These are phyloP conservation scores for Miscanthus lutarioriparius DNA, from an alignment of 176 grass and related monocot species.

Conservation along the genomic window DNA sequence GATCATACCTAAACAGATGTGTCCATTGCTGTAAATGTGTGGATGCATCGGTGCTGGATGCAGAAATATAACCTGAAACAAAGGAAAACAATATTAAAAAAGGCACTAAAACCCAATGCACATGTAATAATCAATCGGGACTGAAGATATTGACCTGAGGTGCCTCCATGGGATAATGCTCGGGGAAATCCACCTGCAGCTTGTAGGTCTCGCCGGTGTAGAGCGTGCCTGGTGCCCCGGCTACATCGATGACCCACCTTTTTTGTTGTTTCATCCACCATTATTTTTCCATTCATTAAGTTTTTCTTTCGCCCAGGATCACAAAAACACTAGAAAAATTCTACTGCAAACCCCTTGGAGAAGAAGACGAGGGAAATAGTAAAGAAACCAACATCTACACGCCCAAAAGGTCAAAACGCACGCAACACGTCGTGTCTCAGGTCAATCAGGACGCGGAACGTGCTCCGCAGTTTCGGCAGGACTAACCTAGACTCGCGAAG, in stretches of 20 bases:
- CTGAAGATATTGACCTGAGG: constrained; percentile 52
- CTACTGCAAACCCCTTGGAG: background rate
- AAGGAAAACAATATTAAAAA: background rate
- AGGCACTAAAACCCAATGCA: background rate
- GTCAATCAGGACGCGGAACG: background rate
- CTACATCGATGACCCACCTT: constrained; percentile 90
- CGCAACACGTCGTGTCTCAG: background rate
- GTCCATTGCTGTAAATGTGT: constrained; percentile 92
- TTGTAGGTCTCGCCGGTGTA: constrained; percentile 76
- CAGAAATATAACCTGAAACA: constrained; percentile 83
- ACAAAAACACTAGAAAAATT: constrained; percentile 1
- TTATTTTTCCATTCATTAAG: background rate
- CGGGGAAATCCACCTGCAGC: constrained; percentile 89
- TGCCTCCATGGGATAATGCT: constrained; percentile 98
- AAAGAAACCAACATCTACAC: background rate
- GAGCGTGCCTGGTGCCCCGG: constrained; percentile 67
- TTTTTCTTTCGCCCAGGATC: constrained; percentile 14
- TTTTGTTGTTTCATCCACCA: constrained; percentile 24
- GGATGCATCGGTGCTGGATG: constrained; percentile 85
- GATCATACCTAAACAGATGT: constrained; percentile 90
- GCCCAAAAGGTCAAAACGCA: background rate
- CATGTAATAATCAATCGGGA: background rate
- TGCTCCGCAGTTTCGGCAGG: background rate
- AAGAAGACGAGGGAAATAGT: background rate
- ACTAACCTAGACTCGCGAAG: background rate